Evolutionary conservation across 2,329 filamentous ascomycete species (phyloP), one percentile per base, ranked within the genome.

Genomic region (Thielaviopsis ethacetica): DNA sequence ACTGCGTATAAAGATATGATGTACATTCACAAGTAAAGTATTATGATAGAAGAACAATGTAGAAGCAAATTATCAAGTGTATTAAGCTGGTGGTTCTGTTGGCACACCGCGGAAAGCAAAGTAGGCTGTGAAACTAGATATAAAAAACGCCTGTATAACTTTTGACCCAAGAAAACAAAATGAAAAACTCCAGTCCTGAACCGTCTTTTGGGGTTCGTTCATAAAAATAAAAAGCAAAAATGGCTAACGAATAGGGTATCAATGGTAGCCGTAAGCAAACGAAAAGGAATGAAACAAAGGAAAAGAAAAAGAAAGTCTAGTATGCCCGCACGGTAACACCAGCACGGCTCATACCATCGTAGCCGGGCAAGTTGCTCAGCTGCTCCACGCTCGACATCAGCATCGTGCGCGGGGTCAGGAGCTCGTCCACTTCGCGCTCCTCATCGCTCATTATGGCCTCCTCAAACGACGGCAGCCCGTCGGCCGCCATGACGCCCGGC

Each of bases 401-500:
- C 38, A 44, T 44, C 13, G 38, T 44, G 15, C 38, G 38, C 38
- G 38, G 17, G n/a, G 10, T 44, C 17, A 44, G 38, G 15, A 44
- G 17, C 38, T 44, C 26, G 27, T 56, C 54, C 41, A 26, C 47
- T 17, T 22, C 21, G 12, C 21, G 30, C 17, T 53, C 38, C 30
- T 49, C 41, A 19, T 30, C 53, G 22, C 54, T 51, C 26, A 51
- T 22, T 44, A 59, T 59, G 6, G 13, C 41, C n/a, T 19, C 21
- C 19, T 59, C 58, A 56, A 59, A 59, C 17, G 58, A 59, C n/a
- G 58, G 58, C 19, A 59, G 44, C 15, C 58, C 58, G 27, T 59
- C 58, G 2, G 19, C n/a, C 15, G 19, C 30, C 27, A 22, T 34
- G 3, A 44, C 2, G 38, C 38, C 38, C 2, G 13, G 38, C 6